Conservation (phyloP, 352 stramenopile genomes). For the Pythium biforme region DNA sequence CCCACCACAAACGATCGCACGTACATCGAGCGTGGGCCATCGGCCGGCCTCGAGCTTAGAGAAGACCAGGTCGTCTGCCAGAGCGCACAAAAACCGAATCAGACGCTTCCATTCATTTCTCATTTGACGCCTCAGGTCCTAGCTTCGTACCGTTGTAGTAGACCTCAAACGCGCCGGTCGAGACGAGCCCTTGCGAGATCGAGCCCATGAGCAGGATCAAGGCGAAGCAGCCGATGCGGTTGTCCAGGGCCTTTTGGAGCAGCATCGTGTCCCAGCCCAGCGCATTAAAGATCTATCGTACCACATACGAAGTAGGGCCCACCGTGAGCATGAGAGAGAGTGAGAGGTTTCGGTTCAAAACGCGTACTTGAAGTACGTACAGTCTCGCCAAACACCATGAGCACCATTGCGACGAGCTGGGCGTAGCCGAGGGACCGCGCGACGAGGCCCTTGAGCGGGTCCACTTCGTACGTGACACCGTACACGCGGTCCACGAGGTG, state of each 20-base stretch:
- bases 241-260: conserved; percentile 68
- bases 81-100: background rate
- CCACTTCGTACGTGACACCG: conserved; percentile 60
- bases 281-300: conserved; percentile 53
- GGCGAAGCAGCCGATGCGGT: conserved; percentile 66
- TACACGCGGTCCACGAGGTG: conserved; percentile 66
- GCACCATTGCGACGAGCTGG: conserved; percentile 49
- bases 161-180: conserved; percentile 78
- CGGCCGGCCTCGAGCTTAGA: conserved; percentile 64
- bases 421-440: conserved; percentile 45
- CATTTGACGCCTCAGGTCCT: background rate
- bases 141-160: conserved; percentile 65
- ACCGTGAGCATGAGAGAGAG: too few species aligned
- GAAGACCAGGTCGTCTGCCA: conserved; percentile 66
- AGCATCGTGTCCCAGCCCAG: conserved; percentile 46
- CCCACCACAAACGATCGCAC: too few species aligned
- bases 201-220: conserved; percentile 66
- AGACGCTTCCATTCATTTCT: background rate
- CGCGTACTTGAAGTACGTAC: conserved; percentile 25
- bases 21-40: conserved; percentile 71
- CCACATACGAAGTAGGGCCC: background rate
- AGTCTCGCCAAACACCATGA: conserved; percentile 65
- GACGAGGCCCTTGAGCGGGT: conserved; percentile 46
- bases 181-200: conserved; percentile 57
- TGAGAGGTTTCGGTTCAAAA: too few species aligned